Base-by-base conservation (phyloP, 129 eudicot genomes). In the Erigeron canadensis region DNA sequence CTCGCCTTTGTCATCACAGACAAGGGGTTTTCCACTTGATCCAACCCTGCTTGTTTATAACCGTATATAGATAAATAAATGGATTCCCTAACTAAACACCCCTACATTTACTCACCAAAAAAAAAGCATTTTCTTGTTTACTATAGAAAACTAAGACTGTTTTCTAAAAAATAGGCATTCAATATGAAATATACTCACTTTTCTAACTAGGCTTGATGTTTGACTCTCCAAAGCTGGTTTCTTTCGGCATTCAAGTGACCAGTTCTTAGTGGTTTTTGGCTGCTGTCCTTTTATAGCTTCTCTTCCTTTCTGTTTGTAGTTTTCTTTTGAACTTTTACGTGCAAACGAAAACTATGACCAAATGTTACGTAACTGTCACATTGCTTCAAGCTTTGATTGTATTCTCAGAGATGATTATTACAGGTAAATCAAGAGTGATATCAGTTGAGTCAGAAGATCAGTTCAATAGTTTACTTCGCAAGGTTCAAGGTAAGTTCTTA, bases 391-490 rank as follows among this genome's bases (percentile, higher is more conserved):
- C 54, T 60, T 51, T 12, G 11, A 37, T 40, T 39, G 72, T 50
- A 42, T 47, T 40, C 63, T 22, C 65, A 73, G 41, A 23, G 7
- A 63, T 37, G 34, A 46, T 54, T 67, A 73, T 86, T 70, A 10
- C 83, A 90, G 95, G 84, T 67, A 75, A 84, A 46, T 81, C 91
- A 6, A 92, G 83, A 65, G 78, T 87, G 38, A 89, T 92, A 65
- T 22, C 62, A 37, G 82, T 92, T 8, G 87, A 89, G 72, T 81
- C 98, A 38, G 98, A 85, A 78, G 96, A 89, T 67, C 89, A 88
- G 65, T 81, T 86, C 44, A 86, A 81, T 77, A 83, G 71, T 56
- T 81, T 91, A 60, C 89, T 88, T 75, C 85, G 88, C 82, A 89
- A 83, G 79, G 88, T 77, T 41, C 86, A 85, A 81, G 98, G 98